Conservation (phyloP, 192 early-diverging fungal species). For the Coemansia sp. region DNA sequence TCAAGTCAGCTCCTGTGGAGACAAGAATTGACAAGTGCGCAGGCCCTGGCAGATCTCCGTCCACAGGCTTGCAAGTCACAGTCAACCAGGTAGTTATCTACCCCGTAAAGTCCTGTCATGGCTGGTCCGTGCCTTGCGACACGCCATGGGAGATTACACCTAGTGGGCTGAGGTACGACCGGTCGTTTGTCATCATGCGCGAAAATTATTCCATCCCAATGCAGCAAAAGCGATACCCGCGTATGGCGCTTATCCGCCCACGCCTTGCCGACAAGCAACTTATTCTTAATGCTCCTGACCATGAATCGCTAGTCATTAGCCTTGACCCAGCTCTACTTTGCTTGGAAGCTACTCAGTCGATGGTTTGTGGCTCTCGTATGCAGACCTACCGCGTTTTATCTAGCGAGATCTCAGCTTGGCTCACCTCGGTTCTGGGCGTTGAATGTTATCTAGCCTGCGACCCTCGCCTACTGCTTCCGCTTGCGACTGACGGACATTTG, state of each 20-base stretch:
- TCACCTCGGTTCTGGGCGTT: constrained; percentile 51
- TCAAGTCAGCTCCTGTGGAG: background rate
- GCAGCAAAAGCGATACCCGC: constrained; percentile 66
- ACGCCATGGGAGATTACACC: constrained; percentile 36
- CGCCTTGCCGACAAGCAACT: constrained; percentile 45
- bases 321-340: constrained; percentile 18
- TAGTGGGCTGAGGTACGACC: constrained; percentile 35
- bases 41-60: background rate
- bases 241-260: constrained; percentile 64
- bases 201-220: constrained; percentile 50
- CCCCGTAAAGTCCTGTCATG: constrained; percentile 83
- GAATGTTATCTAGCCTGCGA: constrained; percentile 53
- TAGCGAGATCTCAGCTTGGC: constrained; percentile 41
- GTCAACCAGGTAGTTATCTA: constrained; percentile 53
- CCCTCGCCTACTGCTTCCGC: constrained; percentile 19
- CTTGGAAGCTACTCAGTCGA: constrained; percentile 29
- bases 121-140: constrained; percentile 30
- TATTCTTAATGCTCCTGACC: constrained; percentile 47
- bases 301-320: constrained; percentile 27
- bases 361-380: constrained; percentile 26
- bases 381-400: constrained; percentile 25
- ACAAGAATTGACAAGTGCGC: background rate
- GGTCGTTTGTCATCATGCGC: constrained; percentile 48
- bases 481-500: background rate
- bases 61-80: constrained; percentile 10